phyloP scores from a whole-genome alignment of 169 alveolate genomes.

The Cytauxzoon felis region DNA sequence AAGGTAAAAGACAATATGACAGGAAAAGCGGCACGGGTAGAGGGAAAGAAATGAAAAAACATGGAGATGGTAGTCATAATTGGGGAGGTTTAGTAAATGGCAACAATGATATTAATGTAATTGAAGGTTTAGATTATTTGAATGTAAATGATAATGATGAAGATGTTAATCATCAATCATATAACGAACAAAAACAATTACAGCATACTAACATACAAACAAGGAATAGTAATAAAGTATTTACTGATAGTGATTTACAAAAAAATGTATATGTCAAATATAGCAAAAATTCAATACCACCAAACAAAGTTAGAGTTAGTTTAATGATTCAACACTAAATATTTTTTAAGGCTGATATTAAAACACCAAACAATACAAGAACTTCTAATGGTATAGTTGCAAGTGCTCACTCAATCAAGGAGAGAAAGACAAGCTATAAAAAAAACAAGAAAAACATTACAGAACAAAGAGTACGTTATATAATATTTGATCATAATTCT shows the following conservation, averaged over 20 bases:
- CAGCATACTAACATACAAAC: slow-evolving; percentile 12
- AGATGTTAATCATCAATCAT: neutral
- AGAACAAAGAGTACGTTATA: no score
- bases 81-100: slow-evolving; percentile 31
- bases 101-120: slow-evolving; percentile 1
- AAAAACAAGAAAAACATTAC: no score
- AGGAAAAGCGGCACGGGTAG: slow-evolving; percentile 34
- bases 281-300: no score
- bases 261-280: slow-evolving; percentile 27
- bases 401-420: no score
- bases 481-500: no score
- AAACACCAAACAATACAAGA: no score
- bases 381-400: no score
- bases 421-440: no score
- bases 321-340: no score
- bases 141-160: neutral
- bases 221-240: neutral
- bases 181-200: slow-evolving; percentile 1
- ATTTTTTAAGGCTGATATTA: no score
- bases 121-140: neutral
- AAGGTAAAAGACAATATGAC: slow-evolving; percentile 17
- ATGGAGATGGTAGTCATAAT: slow-evolving; percentile 46
- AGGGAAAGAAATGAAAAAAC: slow-evolving; percentile 34
- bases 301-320: no score
- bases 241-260: slow-evolving; percentile 14